Percentiles rank a stretch among this genome's conserved stretches.
These are phyloP conservation scores for Ophiostoma ips DNA, from an alignment of 2,329 filamentous ascomycete genomes.

Conservation along the genomic window DNA sequence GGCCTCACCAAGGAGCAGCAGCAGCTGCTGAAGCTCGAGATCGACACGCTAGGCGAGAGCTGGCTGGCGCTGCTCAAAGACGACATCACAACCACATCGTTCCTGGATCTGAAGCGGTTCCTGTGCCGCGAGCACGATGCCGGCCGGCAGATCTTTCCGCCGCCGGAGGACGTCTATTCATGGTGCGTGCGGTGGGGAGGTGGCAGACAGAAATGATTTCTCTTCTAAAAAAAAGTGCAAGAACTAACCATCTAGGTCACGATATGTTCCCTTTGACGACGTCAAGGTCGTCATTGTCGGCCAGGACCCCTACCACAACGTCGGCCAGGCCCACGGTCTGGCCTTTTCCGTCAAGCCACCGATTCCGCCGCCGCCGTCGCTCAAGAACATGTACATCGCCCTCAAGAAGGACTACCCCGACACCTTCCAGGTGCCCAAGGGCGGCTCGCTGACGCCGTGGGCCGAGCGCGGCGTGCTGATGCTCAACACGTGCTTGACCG, in stretches of 20 bases:
- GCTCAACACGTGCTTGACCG: constrained; percentile 89
- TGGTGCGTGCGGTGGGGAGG: constrained; percentile 54
- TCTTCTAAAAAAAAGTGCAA: background rate
- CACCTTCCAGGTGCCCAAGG: constrained; percentile 58
- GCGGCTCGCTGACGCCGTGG: constrained; percentile 82
- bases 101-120: constrained; percentile 79
- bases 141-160: constrained; percentile 74
- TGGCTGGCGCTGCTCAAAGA: constrained; percentile 86
- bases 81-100: constrained; percentile 64
- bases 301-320: constrained; percentile 94
- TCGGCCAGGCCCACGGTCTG: constrained; percentile 89
- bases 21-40: constrained; percentile 72
- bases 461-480: constrained; percentile 84
- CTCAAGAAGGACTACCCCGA: constrained; percentile 78
- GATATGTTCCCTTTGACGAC: constrained; percentile 73
- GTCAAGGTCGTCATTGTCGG: constrained; percentile 91
- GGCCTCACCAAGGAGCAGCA: constrained; percentile 69
- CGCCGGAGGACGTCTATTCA: constrained; percentile 78
- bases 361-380: constrained; percentile 73
- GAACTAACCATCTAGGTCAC: constrained; percentile 51
- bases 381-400: constrained; percentile 85
- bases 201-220: background rate
- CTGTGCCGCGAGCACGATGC: constrained; percentile 61
- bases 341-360: constrained; percentile 91
- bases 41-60: constrained; percentile 79